Evolutionary conservation across 2,329 filamentous ascomycete genomes (phyloP), one percentile per base, ranked within the genome.

Genomic region (Clonostachys byssicola): DNA sequence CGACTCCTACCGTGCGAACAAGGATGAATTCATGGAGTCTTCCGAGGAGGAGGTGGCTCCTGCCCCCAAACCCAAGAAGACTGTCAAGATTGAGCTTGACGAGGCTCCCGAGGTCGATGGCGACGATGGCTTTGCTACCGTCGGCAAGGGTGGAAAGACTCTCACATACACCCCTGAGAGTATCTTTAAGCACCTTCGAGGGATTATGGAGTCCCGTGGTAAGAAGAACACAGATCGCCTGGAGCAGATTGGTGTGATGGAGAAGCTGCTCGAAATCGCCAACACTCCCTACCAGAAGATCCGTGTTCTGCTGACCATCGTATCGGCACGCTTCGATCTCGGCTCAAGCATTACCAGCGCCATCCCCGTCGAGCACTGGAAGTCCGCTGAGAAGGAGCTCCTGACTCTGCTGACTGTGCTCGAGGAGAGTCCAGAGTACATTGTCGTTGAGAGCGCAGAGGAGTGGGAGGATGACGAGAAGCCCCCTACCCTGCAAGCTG

Each of bases 391-490:
- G 70, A 83, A 86, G 66, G 94, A 99, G 64, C 85, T 97, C 52
- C 80, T 81, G 13, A 78, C 78, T 43, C 80, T 99, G 33, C 78
- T 99, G 39, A 74, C 83, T 51, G 83, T 91, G 16, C 83, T 99
- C 39, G 89, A 95, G 66, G 70, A 79, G 51, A 89, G 89, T 72
- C 77, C 78, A 51, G 84, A 94, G 54, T 88, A 92, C 63, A 77
- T 97, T 45, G 89, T 99, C 43, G 77, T 94, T 20, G 94, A 99
- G 72, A 85, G 82, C 56, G 94, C 90, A 18, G 94, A 99, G 65
- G 94, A 99, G 71, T 97, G 94, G 94, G 94, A 99, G 57, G 94
- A 99, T 61, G 95, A 99, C 57, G 95, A 99, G 60, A 97, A 96
- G 77, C 80, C 85, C 39, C 94, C 94, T 13, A 77, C 78, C 34